A percentile compares a stretch with the other conserved stretches of the same genome.
Conservation (phyloP, 768 basidiomycete species). For the Pisolithus sp. region DNA sequence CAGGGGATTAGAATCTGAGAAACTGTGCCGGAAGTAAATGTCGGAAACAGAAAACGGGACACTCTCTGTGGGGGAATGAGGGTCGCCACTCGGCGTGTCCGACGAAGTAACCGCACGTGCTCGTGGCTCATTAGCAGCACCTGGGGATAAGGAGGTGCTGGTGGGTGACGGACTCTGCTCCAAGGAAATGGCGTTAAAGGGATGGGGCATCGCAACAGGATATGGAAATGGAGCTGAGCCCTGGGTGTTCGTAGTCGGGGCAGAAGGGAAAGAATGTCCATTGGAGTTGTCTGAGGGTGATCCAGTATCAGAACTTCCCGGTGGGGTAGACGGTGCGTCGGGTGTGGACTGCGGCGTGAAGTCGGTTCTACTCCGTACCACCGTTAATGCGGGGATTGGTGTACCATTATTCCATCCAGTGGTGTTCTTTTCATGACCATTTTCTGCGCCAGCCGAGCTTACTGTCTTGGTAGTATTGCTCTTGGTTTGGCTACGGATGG, state of each 20-base stretch:
- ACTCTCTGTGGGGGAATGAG: slow-evolving; percentile 51
- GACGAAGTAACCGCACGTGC: slow-evolving; percentile 21
- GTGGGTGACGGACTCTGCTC: slow-evolving; percentile 15
- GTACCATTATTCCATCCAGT: slow-evolving; percentile 14
- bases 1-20: slow-evolving; percentile 23
- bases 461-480: slow-evolving; percentile 14
- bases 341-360: slow-evolving; percentile 15
- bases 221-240: slow-evolving; percentile 35
- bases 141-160: neutral
- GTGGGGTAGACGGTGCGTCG: slow-evolving; percentile 28
- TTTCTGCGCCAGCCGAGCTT: slow-evolving; percentile 21
- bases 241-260: slow-evolving; percentile 18
- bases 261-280: slow-evolving; percentile 11
- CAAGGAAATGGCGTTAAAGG: slow-evolving; percentile 11
- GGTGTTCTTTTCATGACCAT: slow-evolving; percentile 14
- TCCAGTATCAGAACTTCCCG: slow-evolving; percentile 17
- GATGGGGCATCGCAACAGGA: slow-evolving; percentile 31
- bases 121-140: slow-evolving; percentile 21
- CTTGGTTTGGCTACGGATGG: slow-evolving; percentile 21
- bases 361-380: slow-evolving; percentile 15
- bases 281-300: slow-evolving; percentile 21
- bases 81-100: slow-evolving; percentile 19
- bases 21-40: slow-evolving; percentile 41
- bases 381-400: slow-evolving; percentile 12
- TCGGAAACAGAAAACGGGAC: slow-evolving; percentile 52